A percentile compares a stretch with the other conserved stretches of the same genome.
phyloP scores from a whole-genome alignment of 2,329 filamentous ascomycete species.

The Ceratocystis eucalypticola region DNA sequence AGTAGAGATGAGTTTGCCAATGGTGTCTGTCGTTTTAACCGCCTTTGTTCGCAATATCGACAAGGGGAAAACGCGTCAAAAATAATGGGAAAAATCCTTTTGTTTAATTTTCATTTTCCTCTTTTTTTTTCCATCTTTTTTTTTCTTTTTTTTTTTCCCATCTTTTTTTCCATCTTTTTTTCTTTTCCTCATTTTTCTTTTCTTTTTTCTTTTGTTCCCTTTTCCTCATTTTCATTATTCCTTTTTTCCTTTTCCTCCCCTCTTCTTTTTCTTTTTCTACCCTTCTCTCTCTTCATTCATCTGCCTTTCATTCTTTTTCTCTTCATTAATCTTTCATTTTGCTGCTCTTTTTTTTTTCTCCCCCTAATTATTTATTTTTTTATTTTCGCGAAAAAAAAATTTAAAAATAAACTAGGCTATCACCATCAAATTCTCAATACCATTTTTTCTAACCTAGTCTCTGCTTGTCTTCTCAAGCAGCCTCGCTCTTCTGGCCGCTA shows the following conservation, averaged over 20 bases:
- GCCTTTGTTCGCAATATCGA: no score
- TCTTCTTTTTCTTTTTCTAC: constrained; percentile 12
- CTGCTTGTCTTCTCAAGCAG: not conserved
- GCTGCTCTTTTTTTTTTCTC: not conserved
- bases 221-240: not conserved
- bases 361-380: constrained; percentile 1
- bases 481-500: constrained; percentile 20
- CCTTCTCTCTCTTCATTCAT: not conserved
- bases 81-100: not conserved
- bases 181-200: not conserved
- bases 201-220: constrained; percentile 10
- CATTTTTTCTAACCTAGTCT: constrained; percentile 17
- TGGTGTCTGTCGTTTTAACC: no score
- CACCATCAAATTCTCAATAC: not conserved
- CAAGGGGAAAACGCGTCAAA: not conserved
- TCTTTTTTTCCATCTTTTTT: not conserved
- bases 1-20: no score
- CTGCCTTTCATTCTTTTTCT: constrained; percentile 13
- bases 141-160: not conserved
- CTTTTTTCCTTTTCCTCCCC: constrained; percentile 2
- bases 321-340: not conserved
- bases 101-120: not conserved
- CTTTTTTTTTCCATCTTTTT: constrained; percentile 1
- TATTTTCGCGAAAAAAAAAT: not conserved
- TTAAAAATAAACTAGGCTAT: no score